Conservation (phyloP, 495 filamentous ascomycete species). For the Penicillium nucicola region DNA sequence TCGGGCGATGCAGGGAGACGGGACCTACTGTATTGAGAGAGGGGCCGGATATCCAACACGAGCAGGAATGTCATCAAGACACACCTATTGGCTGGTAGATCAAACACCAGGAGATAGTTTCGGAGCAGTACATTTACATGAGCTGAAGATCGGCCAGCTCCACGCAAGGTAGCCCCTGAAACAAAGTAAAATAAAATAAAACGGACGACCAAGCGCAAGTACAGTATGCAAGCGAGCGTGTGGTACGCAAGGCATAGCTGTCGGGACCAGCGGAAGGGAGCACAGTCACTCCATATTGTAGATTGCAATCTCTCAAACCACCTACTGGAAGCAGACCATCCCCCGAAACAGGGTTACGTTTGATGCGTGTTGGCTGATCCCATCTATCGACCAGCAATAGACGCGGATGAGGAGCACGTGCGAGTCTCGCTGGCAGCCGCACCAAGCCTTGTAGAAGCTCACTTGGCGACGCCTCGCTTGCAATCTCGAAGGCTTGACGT, state of each 20-base stretch:
- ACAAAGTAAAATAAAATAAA: background rate
- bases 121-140: background rate
- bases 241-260: background rate
- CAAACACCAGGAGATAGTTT: background rate
- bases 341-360: too few relatives aligned
- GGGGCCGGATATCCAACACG: background rate
- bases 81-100: conserved; percentile 6
- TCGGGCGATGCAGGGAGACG: background rate
- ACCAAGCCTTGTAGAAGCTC: conserved; percentile 11
- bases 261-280: too few relatives aligned
- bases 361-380: too few relatives aligned
- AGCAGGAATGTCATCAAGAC: background rate
- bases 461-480: conserved; percentile 8
- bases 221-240: background rate
- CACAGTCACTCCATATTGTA: too few relatives aligned
- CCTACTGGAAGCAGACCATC: too few relatives aligned
- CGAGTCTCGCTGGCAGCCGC: background rate
- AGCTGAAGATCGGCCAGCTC: background rate
- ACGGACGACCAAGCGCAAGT: background rate
- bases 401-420: conserved; percentile 5
- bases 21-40: background rate
- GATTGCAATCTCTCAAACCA: too few relatives aligned
- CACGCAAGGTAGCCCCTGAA: background rate
- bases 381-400: background rate
- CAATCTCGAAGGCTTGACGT: background rate